Evolutionary conservation across 208 protist genomes (phyloP).

Genomic region (Trichomonas vaginalis): DNA sequence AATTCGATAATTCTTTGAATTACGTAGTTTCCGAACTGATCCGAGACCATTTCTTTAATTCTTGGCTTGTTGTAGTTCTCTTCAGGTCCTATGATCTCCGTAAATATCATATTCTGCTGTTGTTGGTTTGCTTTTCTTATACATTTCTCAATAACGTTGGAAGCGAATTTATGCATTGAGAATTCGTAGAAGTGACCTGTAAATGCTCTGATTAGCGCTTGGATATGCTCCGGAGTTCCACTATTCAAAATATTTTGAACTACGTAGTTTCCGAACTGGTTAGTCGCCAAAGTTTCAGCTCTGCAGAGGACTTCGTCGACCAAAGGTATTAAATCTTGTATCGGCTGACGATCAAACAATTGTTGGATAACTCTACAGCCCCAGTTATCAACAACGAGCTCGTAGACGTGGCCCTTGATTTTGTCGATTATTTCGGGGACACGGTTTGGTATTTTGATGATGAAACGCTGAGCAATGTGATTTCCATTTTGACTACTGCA

Average conservation of each 20-base stretch:
- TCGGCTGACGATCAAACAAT: background rate
- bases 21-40: constrained; percentile 32
- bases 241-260: constrained; percentile 20
- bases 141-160: constrained; percentile 31
- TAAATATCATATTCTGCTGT: constrained; percentile 1
- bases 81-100: background rate
- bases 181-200: constrained; percentile 21
- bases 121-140: background rate
- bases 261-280: constrained; percentile 32
- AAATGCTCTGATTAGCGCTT: constrained; percentile 10
- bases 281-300: background rate
- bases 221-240: background rate
- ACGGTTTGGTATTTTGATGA: background rate
- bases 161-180: constrained; percentile 30
- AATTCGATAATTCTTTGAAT: constrained; percentile 25
- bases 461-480: constrained; percentile 12
- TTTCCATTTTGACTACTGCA: constrained; percentile 15
- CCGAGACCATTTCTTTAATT: constrained; percentile 18
- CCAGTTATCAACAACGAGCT: background rate
- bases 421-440: background rate
- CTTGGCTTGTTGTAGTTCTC: background rate
- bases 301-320: background rate
- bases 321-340: background rate
- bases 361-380: constrained; percentile 24
- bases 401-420: background rate